Percentiles rank a stretch among this genome's conserved stretches.
These are phyloP conservation scores for Croton setiger DNA, from an alignment of 441 rosid genomes.

Conservation along the genomic window DNA sequence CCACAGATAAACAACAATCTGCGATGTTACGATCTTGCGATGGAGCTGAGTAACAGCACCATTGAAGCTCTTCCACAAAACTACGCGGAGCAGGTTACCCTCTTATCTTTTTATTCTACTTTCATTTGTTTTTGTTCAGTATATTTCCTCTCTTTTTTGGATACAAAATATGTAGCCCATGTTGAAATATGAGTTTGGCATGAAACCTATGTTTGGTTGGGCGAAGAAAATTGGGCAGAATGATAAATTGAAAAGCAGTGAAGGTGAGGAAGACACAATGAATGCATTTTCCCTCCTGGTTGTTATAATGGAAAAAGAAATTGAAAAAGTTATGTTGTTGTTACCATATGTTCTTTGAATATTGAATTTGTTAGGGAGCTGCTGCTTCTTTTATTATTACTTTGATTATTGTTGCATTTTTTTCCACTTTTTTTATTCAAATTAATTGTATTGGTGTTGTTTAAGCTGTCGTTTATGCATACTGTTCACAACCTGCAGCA, in stretches of 20 bases:
- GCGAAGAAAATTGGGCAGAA: neutral
- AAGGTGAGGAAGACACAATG: neutral
- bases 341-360: neutral
- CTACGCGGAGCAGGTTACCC: constrained; percentile 85
- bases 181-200: neutral
- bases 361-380: neutral
- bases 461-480: neutral
- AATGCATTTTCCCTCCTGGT: neutral
- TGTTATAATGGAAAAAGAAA: neutral
- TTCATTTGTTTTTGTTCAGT: constrained; percentile 1
- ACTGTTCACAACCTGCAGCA: neutral
- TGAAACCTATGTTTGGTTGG: neutral
- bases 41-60: constrained; percentile 90
- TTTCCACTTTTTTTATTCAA: neutral
- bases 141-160: neutral
- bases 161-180: neutral
- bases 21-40: constrained; percentile 98
- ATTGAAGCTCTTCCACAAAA: constrained; percentile 96
- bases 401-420: too few relatives aligned
- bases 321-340: neutral
- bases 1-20: constrained; percentile 92
- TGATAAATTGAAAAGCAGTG: neutral
- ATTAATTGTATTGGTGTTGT: neutral
- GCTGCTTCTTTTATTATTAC: too few relatives aligned
- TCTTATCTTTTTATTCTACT: neutral